A percentile compares a stretch with the other conserved stretches of the same genome.
Evolutionary conservation across 441 rosid genomes (phyloP).

Genomic region (Manihot esculenta): DNA sequence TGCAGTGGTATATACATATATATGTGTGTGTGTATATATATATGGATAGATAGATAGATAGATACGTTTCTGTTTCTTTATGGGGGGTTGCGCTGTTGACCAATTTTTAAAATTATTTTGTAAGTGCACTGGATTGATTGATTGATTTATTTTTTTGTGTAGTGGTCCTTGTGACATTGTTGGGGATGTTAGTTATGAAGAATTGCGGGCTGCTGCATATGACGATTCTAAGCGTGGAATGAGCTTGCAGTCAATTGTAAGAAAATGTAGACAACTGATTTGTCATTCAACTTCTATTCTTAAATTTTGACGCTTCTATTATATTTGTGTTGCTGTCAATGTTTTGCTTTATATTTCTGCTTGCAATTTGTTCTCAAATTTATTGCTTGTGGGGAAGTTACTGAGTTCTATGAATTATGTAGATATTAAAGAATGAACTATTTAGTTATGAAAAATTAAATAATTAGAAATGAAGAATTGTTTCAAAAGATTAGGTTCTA

Average conservation of each 20-base stretch:
- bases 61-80: background rate
- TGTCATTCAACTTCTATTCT: background rate
- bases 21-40: too few relatives aligned
- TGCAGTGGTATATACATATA: too few relatives aligned
- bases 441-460: too few relatives aligned
- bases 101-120: background rate
- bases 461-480: too few relatives aligned
- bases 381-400: constrained; percentile 5
- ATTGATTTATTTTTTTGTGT: background rate
- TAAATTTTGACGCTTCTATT: background rate
- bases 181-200: constrained; percentile 84
- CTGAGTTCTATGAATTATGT: background rate
- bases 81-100: background rate
- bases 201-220: constrained; percentile 76
- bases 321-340: background rate
- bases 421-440: too few relatives aligned
- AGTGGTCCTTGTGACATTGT: constrained; percentile 73
- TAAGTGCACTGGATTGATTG: background rate
- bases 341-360: background rate
- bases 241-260: constrained; percentile 83
- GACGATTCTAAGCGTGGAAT: constrained; percentile 74
- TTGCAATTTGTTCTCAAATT: constrained; percentile 1
- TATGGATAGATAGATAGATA: too few relatives aligned
- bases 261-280: constrained; percentile 24
- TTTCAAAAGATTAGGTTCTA: too few relatives aligned